A percentile compares a stretch with the other conserved stretches of the same genome.
phyloP scores from a whole-genome alignment of 1,284 basidiomycete species.

The Ustilago shanxiensis region DNA sequence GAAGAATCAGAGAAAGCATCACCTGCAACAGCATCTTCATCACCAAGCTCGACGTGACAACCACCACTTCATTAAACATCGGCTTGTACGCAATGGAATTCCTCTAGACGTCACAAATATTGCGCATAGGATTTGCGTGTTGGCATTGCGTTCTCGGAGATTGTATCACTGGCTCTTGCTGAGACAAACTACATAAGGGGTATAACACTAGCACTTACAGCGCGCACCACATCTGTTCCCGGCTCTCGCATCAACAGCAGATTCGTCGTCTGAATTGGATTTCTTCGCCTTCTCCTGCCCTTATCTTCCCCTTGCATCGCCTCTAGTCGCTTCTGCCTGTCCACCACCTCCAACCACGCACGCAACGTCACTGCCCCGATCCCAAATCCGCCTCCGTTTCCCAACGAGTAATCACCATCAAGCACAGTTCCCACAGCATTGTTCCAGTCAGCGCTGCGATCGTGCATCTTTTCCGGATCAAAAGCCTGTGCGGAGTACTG shows the following conservation, averaged over 20 bases:
- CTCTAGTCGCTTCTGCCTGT: conserved; percentile 27
- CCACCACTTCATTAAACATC: background rate
- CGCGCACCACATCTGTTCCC: conserved; percentile 36
- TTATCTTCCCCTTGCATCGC: conserved; percentile 1
- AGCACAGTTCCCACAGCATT: conserved; percentile 50
- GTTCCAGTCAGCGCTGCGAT: conserved; percentile 42
- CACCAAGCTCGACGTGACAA: background rate
- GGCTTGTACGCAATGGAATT: background rate
- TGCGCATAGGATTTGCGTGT: background rate
- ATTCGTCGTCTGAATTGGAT: conserved; percentile 34
- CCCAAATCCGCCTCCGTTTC: conserved; percentile 49
- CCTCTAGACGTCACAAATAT: background rate
- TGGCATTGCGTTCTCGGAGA: background rate
- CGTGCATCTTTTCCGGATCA: conserved; percentile 38
- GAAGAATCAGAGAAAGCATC: conserved; percentile 7
- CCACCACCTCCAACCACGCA: conserved; percentile 29
- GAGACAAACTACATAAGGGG: conserved; percentile 12
- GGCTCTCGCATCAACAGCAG: conserved; percentile 45
- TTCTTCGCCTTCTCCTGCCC: conserved; percentile 28
- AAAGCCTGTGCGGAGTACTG: conserved; percentile 12
- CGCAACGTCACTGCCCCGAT: conserved; percentile 36
- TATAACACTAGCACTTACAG: conserved; percentile 34
- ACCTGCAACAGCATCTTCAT: background rate
- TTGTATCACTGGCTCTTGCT: background rate
- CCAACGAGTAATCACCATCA: conserved; percentile 59